Percentiles rank a stretch among this genome's conserved stretches.
Conservation (phyloP, 2,329 filamentous ascomycete genomes). For the Lachnellula hyalina region DNA sequence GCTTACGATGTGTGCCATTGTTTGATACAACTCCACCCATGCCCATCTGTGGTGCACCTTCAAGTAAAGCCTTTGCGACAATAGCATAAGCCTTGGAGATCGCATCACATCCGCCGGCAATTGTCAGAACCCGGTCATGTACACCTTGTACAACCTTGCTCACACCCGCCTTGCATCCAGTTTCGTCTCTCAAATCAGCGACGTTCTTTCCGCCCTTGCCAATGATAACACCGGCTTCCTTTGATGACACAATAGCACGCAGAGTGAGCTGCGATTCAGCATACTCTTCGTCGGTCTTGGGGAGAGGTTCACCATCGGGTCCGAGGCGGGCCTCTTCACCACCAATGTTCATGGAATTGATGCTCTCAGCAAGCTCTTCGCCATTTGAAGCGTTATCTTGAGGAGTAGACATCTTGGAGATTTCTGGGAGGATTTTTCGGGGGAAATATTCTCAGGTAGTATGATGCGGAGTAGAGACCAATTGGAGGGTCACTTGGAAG, state of each 20-base stretch:
- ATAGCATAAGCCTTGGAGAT: slow-evolving; percentile 90
- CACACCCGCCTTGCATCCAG: slow-evolving; percentile 94
- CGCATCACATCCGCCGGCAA: slow-evolving; percentile 82
- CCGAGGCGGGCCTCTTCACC: slow-evolving; percentile 57
- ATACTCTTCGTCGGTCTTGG: slow-evolving; percentile 96
- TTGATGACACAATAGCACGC: slow-evolving; percentile 95
- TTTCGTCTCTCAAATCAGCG: slow-evolving; percentile 93
- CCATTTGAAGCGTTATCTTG: slow-evolving; percentile 26
- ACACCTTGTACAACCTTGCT: slow-evolving; percentile 98
- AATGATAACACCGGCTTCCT: slow-evolving; percentile 98
- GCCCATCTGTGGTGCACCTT: slow-evolving; percentile 89
- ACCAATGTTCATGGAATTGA: slow-evolving; percentile 62
- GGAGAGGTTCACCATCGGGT: slow-evolving; percentile 70
- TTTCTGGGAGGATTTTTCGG: background rate
- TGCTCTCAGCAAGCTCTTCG: slow-evolving; percentile 53
- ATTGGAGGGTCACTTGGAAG: slow-evolving; percentile 5
- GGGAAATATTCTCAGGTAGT: background rate
- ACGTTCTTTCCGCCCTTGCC: slow-evolving; percentile 99
- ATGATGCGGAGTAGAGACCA: background rate
- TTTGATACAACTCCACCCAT: slow-evolving; percentile 87
- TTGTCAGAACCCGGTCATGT: slow-evolving; percentile 93
- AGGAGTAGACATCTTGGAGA: slow-evolving; percentile 26
- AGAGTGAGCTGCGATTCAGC: slow-evolving; percentile 87
- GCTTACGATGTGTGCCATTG: slow-evolving; percentile 92
- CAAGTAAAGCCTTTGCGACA: slow-evolving; percentile 84